Evolutionary conservation across 805 yeast species (phyloP), one percentile per base, ranked within the genome.

Genomic region (Candida quercuum): DNA sequence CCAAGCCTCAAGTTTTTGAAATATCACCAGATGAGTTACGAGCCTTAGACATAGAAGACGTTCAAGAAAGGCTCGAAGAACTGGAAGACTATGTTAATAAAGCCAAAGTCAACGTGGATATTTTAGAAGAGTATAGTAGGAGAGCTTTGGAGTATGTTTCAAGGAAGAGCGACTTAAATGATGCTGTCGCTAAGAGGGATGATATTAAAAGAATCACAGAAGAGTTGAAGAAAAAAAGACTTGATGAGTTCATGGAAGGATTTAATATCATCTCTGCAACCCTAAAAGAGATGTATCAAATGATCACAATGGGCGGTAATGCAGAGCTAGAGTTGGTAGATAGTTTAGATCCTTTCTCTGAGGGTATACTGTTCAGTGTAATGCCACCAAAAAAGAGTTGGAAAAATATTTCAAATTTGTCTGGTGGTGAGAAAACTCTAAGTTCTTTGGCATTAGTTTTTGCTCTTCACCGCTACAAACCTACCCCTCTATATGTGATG

Each of bases 361-460:
- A 93, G 63, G 99, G 99, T 23, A 89, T 93, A 27, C 66, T 89
- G 29, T 93, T 93, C 60, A 85, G 96, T 60, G 99, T 93, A 6
- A 93, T 93, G 99, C 99, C 99, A 2, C 99, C 99, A 0, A 91
- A 88, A 64, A 93, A 93, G 60, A 81, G 94, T 27, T 93, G 99
- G 99, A 84, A 85, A 56, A 93, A 93, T 52, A 93, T 93, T 37
- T 78, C 95, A 15, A 93, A 93, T 53, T 64, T 93, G 39, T 88
- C 97, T 3, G 99, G 99, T 48, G 99, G 99, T 46, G 99, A 93
- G 53, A 93, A 93, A 63, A 93, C 99, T 0, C 71, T 93, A 45
- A 84, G 95, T 51, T 91, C 98, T 0, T 69, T 93, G 52, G 98
- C 99, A 0, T 68, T 93, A 49, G 99, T 93, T 3, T 93, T 93